These are phyloP conservation scores for Coemansia sp. DNA, from an alignment of 192 early-diverging fungal genomes.

Conservation along the genomic window DNA sequence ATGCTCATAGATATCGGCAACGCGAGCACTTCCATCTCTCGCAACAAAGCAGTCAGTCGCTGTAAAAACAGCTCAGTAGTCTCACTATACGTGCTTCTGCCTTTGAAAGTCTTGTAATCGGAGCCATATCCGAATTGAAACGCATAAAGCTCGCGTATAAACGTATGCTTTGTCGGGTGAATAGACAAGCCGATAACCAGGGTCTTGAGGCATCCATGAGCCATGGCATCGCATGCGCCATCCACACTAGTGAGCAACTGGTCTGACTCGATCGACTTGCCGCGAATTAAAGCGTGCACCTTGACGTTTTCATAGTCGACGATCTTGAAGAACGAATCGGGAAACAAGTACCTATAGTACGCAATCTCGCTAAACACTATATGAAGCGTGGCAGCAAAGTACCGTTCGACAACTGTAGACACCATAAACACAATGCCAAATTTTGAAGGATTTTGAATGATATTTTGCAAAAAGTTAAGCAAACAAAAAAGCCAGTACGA, in stretches of 20 bases:
- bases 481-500: neutral
- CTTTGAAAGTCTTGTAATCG: neutral
- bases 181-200: constrained; percentile 42
- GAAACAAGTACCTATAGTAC: constrained; percentile 46
- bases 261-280: constrained; percentile 40
- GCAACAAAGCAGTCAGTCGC: constrained; percentile 25
- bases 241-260: constrained; percentile 30
- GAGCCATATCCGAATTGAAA: constrained; percentile 27
- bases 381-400: constrained; percentile 27
- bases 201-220: constrained; percentile 18
- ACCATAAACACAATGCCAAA: neutral
- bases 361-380: constrained; percentile 41
- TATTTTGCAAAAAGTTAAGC: neutral
- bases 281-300: constrained; percentile 21
- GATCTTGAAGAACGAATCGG: constrained; percentile 28
- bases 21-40: constrained; percentile 45
- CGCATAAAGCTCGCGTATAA: constrained; percentile 51
- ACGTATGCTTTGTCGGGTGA: constrained; percentile 17
- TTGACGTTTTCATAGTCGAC: constrained; percentile 24
- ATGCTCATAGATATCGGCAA: constrained; percentile 21
- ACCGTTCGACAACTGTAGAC: neutral
- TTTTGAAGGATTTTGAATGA: neutral
- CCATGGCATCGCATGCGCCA: constrained; percentile 30
- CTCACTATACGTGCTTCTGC: neutral
- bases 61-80: constrained; percentile 21